Conservation (phyloP, 306 rosid species). For the Sesbania bispinosa region DNA sequence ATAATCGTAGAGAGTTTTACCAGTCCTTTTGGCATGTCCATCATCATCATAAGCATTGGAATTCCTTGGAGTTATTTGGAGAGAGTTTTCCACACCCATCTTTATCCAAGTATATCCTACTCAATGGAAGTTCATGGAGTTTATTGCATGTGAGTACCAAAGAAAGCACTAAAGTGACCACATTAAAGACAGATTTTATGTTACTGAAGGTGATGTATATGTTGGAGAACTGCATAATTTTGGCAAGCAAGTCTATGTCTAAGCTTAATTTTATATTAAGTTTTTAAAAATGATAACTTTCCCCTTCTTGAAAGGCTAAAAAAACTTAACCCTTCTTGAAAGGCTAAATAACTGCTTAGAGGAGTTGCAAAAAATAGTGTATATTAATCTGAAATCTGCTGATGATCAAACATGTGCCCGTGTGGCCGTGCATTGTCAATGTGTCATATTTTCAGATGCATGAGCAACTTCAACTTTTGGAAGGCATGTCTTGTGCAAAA, state of each 20-base stretch:
- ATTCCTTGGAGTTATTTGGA: constrained; percentile 20
- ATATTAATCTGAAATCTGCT: not conserved
- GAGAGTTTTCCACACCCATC: constrained; percentile 42
- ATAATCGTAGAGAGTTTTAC: constrained; percentile 30
- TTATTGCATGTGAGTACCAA: not conserved
- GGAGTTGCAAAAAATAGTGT: no score
- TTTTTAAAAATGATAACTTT: no score
- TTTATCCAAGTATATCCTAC: not conserved
- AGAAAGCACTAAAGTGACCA: not conserved
- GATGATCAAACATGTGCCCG: not conserved
- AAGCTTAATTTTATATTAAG: no score
- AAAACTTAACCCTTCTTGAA: no score
- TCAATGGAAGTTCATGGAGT: not conserved
- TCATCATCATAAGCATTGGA: constrained; percentile 36
- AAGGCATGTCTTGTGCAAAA: not conserved
- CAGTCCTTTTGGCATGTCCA: constrained; percentile 46
- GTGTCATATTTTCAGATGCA: no score
- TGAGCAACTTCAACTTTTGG: no score
- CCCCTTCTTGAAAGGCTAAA: no score
- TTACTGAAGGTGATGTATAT: no score
- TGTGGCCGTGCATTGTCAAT: not conserved
- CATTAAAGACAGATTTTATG: no score
- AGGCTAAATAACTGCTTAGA: no score
- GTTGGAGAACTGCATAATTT: not conserved
- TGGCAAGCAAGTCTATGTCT: no score